Conservation (phyloP, 169 alveolate genomes). For the Cryptosporidium canis region DNA sequence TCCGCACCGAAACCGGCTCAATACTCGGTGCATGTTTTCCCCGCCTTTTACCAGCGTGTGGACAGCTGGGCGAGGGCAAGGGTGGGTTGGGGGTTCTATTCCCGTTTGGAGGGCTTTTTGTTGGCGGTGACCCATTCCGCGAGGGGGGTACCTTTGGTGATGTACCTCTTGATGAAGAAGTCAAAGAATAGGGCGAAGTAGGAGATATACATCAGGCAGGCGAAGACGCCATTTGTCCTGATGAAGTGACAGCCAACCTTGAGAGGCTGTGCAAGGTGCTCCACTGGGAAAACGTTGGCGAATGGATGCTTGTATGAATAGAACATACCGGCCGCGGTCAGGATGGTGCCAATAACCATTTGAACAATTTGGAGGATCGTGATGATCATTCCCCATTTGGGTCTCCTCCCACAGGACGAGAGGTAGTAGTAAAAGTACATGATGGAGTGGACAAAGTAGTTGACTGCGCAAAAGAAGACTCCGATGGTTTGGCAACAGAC, state of each 20-base stretch:
- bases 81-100: neutral
- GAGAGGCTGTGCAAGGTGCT: slow-evolving; percentile 56
- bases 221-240: slow-evolving; percentile 69
- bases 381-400: slow-evolving; percentile 82
- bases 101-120: neutral
- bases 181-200: slow-evolving; percentile 72
- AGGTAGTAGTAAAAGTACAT: slow-evolving; percentile 86
- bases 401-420: slow-evolving; percentile 76
- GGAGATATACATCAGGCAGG: slow-evolving; percentile 76
- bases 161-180: slow-evolving; percentile 73
- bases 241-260: slow-evolving; percentile 74
- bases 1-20: neutral
- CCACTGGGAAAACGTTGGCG: slow-evolving; percentile 53
- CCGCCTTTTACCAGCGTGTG: neutral
- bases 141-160: slow-evolving; percentile 19
- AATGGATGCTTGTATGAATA: slow-evolving; percentile 64
- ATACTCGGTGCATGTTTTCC: neutral
- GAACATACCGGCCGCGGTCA: slow-evolving; percentile 41
- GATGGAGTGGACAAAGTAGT: slow-evolving; percentile 84
- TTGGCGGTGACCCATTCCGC: slow-evolving; percentile 35
- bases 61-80: too few relatives aligned
- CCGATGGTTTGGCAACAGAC: slow-evolving; percentile 83
- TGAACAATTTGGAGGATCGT: slow-evolving; percentile 82
- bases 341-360: slow-evolving; percentile 80
- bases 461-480: slow-evolving; percentile 81